These are phyloP conservation scores for Ceratobasidium sp. DNA, from an alignment of 1,284 basidiomycete species.

Conservation along the genomic window DNA sequence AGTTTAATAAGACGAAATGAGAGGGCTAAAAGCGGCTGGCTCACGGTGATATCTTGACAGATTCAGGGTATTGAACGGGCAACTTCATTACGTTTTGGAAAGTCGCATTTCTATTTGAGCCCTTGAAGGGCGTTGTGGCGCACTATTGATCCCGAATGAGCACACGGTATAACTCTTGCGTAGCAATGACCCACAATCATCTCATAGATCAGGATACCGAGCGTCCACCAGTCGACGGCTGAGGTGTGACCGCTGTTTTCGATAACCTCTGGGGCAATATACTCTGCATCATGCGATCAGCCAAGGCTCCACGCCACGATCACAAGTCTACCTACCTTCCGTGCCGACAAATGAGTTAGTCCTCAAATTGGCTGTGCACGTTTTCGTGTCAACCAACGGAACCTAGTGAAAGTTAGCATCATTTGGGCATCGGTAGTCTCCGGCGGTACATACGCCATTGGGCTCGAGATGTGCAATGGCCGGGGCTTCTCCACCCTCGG, in stretches of 20 bases:
- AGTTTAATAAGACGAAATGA: too few relatives aligned
- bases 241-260: conserved; percentile 96
- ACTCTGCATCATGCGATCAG: conserved; percentile 64
- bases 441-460: conserved; percentile 71
- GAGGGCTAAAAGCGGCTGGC: conserved; percentile 46
- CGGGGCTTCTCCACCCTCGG: conserved; percentile 84
- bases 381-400: conserved; percentile 93
- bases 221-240: conserved; percentile 99
- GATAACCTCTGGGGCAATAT: conserved; percentile 99
- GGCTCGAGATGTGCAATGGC: conserved; percentile 85
- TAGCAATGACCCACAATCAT: conserved; percentile 87
- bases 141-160: conserved; percentile 61
- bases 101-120: conserved; percentile 89
- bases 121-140: conserved; percentile 99
- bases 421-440: background rate
- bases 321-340: conserved; percentile 67
- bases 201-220: conserved; percentile 98
- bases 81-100: conserved; percentile 93
- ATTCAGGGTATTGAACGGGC: conserved; percentile 87
- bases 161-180: conserved; percentile 12
- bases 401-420: conserved; percentile 56
- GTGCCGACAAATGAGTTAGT: conserved; percentile 99
- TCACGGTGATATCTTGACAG: conserved; percentile 81
- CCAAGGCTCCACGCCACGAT: background rate
- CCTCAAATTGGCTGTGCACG: conserved; percentile 95